Evolutionary conservation across 2,329 filamentous ascomycete genomes (phyloP).

Genomic region (Phialophora chinensis): DNA sequence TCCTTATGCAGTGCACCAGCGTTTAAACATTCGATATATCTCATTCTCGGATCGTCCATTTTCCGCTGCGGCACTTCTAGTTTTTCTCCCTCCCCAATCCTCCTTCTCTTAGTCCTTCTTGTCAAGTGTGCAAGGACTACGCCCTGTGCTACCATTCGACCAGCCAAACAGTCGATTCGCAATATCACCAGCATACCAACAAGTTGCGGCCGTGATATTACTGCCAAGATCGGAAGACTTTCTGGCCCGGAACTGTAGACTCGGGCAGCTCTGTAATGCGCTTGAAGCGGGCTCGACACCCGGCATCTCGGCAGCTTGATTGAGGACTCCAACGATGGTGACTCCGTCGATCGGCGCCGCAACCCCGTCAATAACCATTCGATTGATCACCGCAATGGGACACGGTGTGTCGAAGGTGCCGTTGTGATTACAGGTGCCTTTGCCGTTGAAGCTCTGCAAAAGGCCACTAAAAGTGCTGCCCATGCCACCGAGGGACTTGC

Average conservation of each 20-base stretch:
- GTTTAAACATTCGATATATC: background rate
- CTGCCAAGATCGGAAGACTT: conserved; percentile 28
- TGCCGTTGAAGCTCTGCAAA: conserved; percentile 31
- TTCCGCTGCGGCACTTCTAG: too few species aligned
- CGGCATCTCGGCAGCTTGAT: conserved; percentile 16
- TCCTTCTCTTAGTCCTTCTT: background rate
- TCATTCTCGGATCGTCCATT: too few species aligned
- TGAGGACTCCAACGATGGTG: conserved; percentile 22
- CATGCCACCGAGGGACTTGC: conserved; percentile 25
- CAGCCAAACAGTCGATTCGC: conserved; percentile 40
- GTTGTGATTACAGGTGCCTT: conserved; percentile 24
- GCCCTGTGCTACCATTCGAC: conserved; percentile 5
- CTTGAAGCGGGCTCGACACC: conserved; percentile 23
- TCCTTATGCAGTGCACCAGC: too few species aligned
- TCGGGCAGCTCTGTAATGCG: conserved; percentile 35
- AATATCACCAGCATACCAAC: conserved; percentile 39
- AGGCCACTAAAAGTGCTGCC: conserved; percentile 26
- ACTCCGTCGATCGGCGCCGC: conserved; percentile 20
- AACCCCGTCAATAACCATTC: conserved; percentile 36
- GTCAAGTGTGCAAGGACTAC: conserved; percentile 2
- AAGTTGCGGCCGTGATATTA: conserved; percentile 32
- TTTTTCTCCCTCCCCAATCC: background rate
- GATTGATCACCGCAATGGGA: conserved; percentile 27
- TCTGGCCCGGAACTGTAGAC: conserved; percentile 37
- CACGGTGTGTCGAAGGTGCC: conserved; percentile 27